phyloP scores from a whole-genome alignment of 108 stramenopile genomes.

The Cyclostephanos tholiformis region DNA sequence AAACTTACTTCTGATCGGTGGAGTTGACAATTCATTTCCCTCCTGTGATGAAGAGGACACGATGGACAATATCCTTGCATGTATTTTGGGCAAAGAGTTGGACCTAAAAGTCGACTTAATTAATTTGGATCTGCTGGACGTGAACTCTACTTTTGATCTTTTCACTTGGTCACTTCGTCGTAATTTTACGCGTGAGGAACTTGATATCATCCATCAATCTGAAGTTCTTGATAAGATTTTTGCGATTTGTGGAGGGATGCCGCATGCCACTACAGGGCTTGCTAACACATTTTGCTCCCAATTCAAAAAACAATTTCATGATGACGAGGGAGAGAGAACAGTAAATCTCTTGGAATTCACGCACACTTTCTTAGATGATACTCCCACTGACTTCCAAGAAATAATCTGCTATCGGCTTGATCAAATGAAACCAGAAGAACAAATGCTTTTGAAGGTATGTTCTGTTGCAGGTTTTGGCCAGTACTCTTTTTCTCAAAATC shows the following conservation, averaged over 20 bases:
- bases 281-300: conserved; percentile 28
- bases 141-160: conserved; percentile 24
- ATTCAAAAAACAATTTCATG: conserved; percentile 17
- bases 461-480: conserved; percentile 33
- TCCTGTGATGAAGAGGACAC: conserved; percentile 6
- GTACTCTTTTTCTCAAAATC: conserved; percentile 28
- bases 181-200: conserved; percentile 14
- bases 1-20: conserved; percentile 24
- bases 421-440: conserved; percentile 25
- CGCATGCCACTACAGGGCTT: conserved; percentile 23
- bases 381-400: conserved; percentile 27
- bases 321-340: background rate
- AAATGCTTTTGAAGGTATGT: conserved; percentile 32
- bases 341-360: conserved; percentile 11
- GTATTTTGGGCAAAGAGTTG: conserved; percentile 3
- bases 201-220: conserved; percentile 7
- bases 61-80: background rate
- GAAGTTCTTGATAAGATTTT: conserved; percentile 20
- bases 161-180: conserved; percentile 27
- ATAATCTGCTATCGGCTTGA: conserved; percentile 29
- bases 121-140: conserved; percentile 14
- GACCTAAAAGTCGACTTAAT: background rate
- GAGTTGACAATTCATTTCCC: conserved; percentile 5
- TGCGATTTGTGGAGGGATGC: conserved; percentile 21
- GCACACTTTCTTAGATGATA: conserved; percentile 12